phyloP scores from a whole-genome alignment of 192 early-diverging fungal species.

The Phycomyces blakesleeanus region DNA sequence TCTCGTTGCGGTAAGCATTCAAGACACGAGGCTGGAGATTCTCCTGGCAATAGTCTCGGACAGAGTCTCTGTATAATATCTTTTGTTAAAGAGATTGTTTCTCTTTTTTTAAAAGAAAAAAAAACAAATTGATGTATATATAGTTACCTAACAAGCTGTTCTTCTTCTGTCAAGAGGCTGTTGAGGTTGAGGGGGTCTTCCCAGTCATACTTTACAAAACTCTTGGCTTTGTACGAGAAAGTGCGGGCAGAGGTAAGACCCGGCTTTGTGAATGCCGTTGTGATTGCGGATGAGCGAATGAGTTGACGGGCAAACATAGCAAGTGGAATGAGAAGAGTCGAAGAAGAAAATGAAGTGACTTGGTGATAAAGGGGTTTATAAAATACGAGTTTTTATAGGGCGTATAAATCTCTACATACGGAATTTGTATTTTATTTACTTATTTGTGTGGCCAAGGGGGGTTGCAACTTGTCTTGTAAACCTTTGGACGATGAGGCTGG shows the following conservation, averaged over 20 bases:
- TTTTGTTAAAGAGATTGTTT: background rate
- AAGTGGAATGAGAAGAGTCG: background rate
- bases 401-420: too few species aligned
- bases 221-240: slow-evolving; percentile 23
- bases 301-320: background rate
- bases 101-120: background rate
- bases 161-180: slow-evolving; percentile 86
- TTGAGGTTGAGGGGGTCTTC: slow-evolving; percentile 83
- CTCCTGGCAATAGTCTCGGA: slow-evolving; percentile 82
- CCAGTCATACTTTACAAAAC: slow-evolving; percentile 74
- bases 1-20: slow-evolving; percentile 82
- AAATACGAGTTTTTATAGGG: too few species aligned
- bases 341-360: too few species aligned
- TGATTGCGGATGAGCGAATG: background rate
- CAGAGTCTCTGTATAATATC: slow-evolving; percentile 61
- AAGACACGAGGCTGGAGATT: slow-evolving; percentile 84
- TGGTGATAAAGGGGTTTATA: too few species aligned
- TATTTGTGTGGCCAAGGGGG: too few species aligned
- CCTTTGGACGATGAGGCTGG: too few species aligned
- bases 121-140: background rate
- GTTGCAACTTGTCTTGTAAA: too few species aligned
- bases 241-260: slow-evolving; percentile 2
- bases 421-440: too few species aligned
- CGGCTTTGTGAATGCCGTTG: background rate
- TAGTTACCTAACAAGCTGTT: slow-evolving; percentile 57